Conservation (phyloP, 2,329 filamentous ascomycete genomes). For the Paecilomyces formosus region DNA sequence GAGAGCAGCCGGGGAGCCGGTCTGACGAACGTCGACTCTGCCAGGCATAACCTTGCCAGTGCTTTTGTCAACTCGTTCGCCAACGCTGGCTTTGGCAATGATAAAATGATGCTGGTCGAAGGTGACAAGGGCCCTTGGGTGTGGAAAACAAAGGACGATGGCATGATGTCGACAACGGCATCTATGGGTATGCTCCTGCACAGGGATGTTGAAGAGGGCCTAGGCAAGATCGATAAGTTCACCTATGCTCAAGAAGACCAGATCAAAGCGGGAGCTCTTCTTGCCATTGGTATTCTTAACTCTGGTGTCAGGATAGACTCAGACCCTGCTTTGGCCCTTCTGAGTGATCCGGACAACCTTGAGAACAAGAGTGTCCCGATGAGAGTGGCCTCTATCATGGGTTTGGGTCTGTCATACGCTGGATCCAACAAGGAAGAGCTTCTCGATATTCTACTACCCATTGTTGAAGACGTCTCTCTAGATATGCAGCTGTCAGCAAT, state of each 20-base stretch:
- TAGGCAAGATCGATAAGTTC: constrained; percentile 92
- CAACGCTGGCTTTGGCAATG: constrained; percentile 88
- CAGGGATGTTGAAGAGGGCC: constrained; percentile 86
- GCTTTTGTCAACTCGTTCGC: constrained; percentile 96
- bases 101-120: constrained; percentile 95
- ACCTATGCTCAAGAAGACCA: constrained; percentile 76
- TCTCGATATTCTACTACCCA: constrained; percentile 75
- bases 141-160: constrained; percentile 98
- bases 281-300: constrained; percentile 94
- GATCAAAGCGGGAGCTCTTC: constrained; percentile 83
- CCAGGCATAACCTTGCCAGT: constrained; percentile 88
- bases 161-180: constrained; percentile 93
- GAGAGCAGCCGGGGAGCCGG: constrained; percentile 90
- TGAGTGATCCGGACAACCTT: constrained; percentile 73
- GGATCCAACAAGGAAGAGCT: constrained; percentile 88
- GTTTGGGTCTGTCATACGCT: constrained; percentile 86
- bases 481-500: constrained; percentile 96
- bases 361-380: constrained; percentile 70
- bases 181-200: constrained; percentile 85
- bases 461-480: constrained; percentile 73
- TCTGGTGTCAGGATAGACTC: constrained; percentile 83
- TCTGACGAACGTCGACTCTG: constrained; percentile 90
- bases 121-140: constrained; percentile 90
- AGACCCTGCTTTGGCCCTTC: constrained; percentile 80
- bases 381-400: constrained; percentile 85